These are phyloP conservation scores for Moesziomyces antarcticus DNA, from an alignment of 1,284 basidiomycete species.

Conservation along the genomic window DNA sequence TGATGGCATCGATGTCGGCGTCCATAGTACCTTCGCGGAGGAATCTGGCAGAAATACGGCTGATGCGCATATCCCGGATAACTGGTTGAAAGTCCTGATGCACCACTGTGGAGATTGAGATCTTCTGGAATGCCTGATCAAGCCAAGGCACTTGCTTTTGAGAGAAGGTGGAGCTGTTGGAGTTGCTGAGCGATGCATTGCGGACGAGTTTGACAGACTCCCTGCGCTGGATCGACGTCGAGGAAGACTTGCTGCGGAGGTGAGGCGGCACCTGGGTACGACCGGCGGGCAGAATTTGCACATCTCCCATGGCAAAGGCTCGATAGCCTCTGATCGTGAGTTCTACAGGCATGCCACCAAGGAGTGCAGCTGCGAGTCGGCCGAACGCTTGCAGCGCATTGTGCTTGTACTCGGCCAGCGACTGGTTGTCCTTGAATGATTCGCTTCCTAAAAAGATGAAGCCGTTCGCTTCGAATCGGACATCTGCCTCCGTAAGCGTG, in stretches of 20 bases:
- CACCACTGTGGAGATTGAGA: constrained; percentile 28
- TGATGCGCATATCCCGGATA: constrained; percentile 24
- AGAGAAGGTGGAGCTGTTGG: constrained; percentile 14
- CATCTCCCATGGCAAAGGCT: constrained; percentile 44
- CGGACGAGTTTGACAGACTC: constrained; percentile 7
- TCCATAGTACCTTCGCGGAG: constrained; percentile 18
- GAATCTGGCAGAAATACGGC: constrained; percentile 40
- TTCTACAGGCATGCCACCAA: constrained; percentile 21
- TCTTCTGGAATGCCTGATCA: constrained; percentile 50
- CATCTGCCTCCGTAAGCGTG: constrained; percentile 21
- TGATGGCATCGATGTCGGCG: constrained; percentile 44
- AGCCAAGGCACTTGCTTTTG: constrained; percentile 55
- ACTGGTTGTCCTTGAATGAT: constrained; percentile 23
- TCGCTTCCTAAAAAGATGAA: constrained; percentile 45
- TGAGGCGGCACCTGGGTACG: constrained; percentile 28
- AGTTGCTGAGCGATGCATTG: constrained; percentile 19
- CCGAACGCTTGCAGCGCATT: constrained; percentile 31
- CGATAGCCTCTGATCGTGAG: constrained; percentile 33
- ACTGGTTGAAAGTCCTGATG: constrained; percentile 23
- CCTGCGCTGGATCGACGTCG: constrained; percentile 8
- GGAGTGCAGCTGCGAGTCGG: constrained; percentile 18
- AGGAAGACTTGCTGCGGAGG: constrained; percentile 24
- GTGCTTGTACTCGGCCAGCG: constrained; percentile 17
- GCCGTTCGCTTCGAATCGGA: constrained; percentile 39
- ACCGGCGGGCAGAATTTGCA: constrained; percentile 12